Conservation (phyloP, 306 rosid genomes). For the Hippophae tibetana region DNA sequence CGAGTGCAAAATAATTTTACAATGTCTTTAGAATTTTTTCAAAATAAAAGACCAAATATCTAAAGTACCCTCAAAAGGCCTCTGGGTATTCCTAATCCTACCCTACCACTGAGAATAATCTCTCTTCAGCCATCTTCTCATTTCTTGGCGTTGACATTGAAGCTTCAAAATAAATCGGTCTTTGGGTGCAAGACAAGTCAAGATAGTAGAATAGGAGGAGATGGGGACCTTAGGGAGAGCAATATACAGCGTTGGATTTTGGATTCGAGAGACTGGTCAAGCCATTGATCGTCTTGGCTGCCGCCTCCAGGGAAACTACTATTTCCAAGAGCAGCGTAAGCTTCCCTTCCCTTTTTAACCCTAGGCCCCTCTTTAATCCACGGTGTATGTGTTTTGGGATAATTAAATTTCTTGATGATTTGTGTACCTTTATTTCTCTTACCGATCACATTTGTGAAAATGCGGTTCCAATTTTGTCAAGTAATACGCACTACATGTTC, state of each 20-base stretch:
- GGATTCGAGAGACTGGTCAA: conserved; percentile 82
- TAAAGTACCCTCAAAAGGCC: conserved; percentile 22
- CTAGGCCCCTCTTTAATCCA: conserved; percentile 8
- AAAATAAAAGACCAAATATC: background rate
- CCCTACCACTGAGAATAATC: conserved; percentile 13
- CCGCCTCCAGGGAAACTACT: conserved; percentile 67
- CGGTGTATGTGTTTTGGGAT: background rate
- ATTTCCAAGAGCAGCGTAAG: conserved; percentile 69
- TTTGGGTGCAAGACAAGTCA: background rate
- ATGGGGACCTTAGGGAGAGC: conserved; percentile 55
- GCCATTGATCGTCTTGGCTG: conserved; percentile 81
- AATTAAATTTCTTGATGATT: background rate
- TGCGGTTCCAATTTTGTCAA: no score
- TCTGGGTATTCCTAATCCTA: conserved; percentile 5
- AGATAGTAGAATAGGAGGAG: background rate
- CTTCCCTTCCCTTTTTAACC: conserved; percentile 3
- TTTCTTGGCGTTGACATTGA: background rate
- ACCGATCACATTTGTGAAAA: no score
- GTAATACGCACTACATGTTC: no score
- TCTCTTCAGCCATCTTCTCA: conserved; percentile 10
- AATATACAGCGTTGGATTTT: conserved; percentile 66
- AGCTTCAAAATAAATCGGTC: conserved; percentile 11
- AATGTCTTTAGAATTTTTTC: background rate
- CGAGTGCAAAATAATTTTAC: no score
- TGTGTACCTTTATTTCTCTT: background rate